Conservation (phyloP, 2,329 filamentous ascomycete genomes). For the Rutstroemia sp. region DNA sequence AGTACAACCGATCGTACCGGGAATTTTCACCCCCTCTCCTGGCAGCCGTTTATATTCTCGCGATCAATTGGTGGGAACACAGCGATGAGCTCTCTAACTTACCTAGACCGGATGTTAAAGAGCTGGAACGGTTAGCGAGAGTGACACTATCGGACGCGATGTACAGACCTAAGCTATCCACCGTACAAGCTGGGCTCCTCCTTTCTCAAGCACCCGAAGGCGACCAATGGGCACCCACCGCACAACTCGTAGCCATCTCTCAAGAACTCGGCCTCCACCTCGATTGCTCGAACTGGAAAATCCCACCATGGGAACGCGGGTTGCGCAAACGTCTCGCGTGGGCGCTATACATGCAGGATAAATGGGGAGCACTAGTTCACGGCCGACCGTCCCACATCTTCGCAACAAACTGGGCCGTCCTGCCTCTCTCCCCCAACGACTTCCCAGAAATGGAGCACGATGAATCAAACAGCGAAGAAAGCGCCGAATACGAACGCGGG, state of each 20-base stretch:
- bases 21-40: slow-evolving; percentile 71
- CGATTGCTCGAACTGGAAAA: slow-evolving; percentile 80
- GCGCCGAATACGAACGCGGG: slow-evolving; percentile 56
- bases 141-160: slow-evolving; percentile 69
- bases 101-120: slow-evolving; percentile 63
- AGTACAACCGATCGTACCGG: slow-evolving; percentile 64
- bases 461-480: slow-evolving; percentile 52
- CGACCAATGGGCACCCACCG: slow-evolving; percentile 77
- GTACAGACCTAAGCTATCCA: slow-evolving; percentile 74
- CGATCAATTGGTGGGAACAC: slow-evolving; percentile 82
- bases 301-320: slow-evolving; percentile 80
- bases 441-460: slow-evolving; percentile 67
- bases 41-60: slow-evolving; percentile 75
- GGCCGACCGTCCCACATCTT: slow-evolving; percentile 75
- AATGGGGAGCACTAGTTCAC: slow-evolving; percentile 80
- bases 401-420: slow-evolving; percentile 68
- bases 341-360: slow-evolving; percentile 92
- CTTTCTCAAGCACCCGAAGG: slow-evolving; percentile 69
- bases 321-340: slow-evolving; percentile 80
- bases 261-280: slow-evolving; percentile 87
- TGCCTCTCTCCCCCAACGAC: slow-evolving; percentile 55
- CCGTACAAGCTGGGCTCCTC: slow-evolving; percentile 69
- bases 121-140: slow-evolving; percentile 67
- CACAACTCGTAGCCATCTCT: slow-evolving; percentile 76
- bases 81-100: slow-evolving; percentile 57